Evolutionary conservation across 768 basidiomycete species (phyloP).

Genomic region (Pleurotus salmoneostramineus): DNA sequence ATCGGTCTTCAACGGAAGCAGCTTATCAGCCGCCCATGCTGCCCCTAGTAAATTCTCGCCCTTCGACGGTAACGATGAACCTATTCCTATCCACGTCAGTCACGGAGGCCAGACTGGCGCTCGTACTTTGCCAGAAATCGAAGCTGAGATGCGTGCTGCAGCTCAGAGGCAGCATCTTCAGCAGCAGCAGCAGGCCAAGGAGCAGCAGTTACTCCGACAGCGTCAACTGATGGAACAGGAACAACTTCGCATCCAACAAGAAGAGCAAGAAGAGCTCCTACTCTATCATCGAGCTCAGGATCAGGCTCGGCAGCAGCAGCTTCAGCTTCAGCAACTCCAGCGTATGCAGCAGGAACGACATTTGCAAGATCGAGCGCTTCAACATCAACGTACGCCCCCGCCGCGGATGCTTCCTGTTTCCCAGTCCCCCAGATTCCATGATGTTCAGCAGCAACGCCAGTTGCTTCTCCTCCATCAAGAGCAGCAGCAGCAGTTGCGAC

Average conservation of each 20-base stretch:
- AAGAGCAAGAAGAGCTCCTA: conserved; percentile 34
- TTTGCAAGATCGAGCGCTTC: conserved; percentile 45
- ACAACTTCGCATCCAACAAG: conserved; percentile 30
- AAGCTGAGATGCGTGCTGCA: conserved; percentile 74
- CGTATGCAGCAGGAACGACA: conserved; percentile 45
- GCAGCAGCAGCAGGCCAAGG: conserved; percentile 15
- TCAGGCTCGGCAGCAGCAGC: conserved; percentile 44
- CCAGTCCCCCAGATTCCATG: conserved; percentile 77
- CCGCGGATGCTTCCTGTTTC: conserved; percentile 72
- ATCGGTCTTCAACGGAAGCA: not conserved
- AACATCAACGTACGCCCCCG: conserved; percentile 58
- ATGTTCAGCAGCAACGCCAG: conserved; percentile 66
- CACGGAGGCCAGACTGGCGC: conserved; percentile 35
- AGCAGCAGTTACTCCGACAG: conserved; percentile 25
- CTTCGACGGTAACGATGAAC: conserved; percentile 21
- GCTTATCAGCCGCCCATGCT: not conserved
- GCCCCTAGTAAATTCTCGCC: conserved; percentile 31
- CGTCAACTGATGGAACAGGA: conserved; percentile 23
- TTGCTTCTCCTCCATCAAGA: conserved; percentile 63
- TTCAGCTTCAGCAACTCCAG: conserved; percentile 45
- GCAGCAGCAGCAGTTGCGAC: conserved; percentile 53
- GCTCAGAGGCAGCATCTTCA: conserved; percentile 39
- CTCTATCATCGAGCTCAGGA: conserved; percentile 36
- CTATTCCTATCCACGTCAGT: conserved; percentile 24
- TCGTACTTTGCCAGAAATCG: conserved; percentile 77